Base-by-base conservation (phyloP, 1,139 yeast genomes). In the Pichia sp. region DNA sequence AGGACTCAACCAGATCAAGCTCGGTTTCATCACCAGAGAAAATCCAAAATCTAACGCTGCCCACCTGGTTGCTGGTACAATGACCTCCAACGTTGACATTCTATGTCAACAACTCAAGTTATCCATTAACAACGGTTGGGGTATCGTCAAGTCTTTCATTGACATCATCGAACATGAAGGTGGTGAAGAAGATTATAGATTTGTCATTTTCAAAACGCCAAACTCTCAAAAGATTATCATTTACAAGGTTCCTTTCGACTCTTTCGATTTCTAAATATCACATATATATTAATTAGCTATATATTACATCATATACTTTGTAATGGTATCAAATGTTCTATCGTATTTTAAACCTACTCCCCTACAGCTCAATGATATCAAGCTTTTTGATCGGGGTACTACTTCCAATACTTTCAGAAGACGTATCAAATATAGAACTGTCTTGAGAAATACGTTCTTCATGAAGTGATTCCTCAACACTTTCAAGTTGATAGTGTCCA, bases 81-180 rank as follows among this genome's bases (percentile, higher is more conserved):
- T 79, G 54, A 78, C 82, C 44, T 79, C 77, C 64, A 75, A 74
- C 58, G 85, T 86, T 38, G 63, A 68, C 32, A 81, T 78, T 59
- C 74, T 82, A 53, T 82, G 85, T 49, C 65, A 71, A 52, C 86
- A 82, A 70, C 78, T 82, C 66, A 78, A 77, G 63, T 64, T 82
- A 57, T 75, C 77, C 56, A 64, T 80, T 45, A 73, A 74, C 59
- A 82, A 81, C 62, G 87, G 87, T 57, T 82, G 87, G 87, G 87
- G 86, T 70, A 80, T 83, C 61, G 79, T 82, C 61, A 80, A 81
- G 69, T 80, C 85, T 19, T 71, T 82, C 52, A 72, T 81, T 59
- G 84, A 82, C 65, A 79, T 82, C 62, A 76, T 81, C 59, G 70
- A 74, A 58, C 71, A 69, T 49, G 72, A 66, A 53, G 70, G 70